Conservation (phyloP, 345 rosid genomes). For the Anastatica hierochuntica region DNA sequence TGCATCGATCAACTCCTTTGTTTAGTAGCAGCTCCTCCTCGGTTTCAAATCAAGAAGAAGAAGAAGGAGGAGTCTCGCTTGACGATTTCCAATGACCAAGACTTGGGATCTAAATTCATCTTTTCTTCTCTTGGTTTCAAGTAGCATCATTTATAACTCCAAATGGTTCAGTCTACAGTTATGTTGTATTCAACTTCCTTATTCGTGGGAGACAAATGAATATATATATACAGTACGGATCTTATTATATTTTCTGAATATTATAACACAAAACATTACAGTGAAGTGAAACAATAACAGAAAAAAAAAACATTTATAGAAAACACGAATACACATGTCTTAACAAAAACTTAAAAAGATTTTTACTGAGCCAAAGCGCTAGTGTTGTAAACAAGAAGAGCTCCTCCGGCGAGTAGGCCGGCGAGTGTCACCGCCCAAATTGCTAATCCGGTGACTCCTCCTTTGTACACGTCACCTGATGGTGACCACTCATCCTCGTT, state of each 20-base stretch:
- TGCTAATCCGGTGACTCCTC: conserved; percentile 77
- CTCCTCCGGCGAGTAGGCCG: conserved; percentile 81
- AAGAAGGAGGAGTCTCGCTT: conserved; percentile 13
- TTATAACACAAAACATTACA: conserved; percentile 9
- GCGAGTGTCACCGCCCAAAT: conserved; percentile 89
- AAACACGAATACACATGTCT: neutral
- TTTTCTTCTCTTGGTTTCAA: neutral
- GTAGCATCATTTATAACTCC: neutral
- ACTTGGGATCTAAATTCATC: too few species aligned
- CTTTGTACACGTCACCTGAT: conserved; percentile 66
- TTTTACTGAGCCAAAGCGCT: conserved; percentile 80
- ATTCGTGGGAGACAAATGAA: neutral
- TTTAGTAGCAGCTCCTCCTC: conserved; percentile 18
- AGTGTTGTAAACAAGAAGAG: conserved; percentile 92
- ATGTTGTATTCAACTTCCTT: neutral
- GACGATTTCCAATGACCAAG: conserved; percentile 28
- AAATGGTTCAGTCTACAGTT: neutral
- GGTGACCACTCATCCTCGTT: conserved; percentile 59
- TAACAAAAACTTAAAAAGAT: neutral
- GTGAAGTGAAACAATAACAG: neutral
- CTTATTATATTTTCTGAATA: neutral
- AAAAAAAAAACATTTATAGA: too few species aligned
- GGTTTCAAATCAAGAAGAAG: conserved; percentile 27
- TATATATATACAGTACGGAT: too few species aligned
- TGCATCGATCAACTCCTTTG: conserved; percentile 29